Percentiles rank a stretch among this genome's conserved stretches.
Conservation (phyloP, 1,284 basidiomycete species). For the Cryptococcus sp. region DNA sequence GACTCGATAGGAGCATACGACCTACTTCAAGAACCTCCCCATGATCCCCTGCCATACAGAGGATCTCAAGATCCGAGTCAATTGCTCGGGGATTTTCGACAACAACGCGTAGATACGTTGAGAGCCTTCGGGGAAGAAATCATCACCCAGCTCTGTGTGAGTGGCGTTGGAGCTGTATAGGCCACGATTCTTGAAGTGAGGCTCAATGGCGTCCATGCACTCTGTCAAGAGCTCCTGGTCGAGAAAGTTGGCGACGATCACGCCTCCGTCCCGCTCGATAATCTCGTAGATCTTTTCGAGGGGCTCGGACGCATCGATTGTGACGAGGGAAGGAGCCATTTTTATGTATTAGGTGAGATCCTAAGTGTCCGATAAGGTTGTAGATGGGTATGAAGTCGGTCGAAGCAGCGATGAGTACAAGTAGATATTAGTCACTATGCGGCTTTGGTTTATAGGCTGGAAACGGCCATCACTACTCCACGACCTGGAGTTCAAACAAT, state of each 20-base stretch:
- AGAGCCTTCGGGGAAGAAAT: conserved; percentile 30
- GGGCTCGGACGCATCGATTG: conserved; percentile 24
- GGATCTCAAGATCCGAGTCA: conserved; percentile 20
- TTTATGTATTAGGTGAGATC: conserved; percentile 7
- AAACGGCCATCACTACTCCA: too few species aligned
- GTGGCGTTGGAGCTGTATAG: conserved; percentile 16
- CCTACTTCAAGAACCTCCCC: conserved; percentile 24
- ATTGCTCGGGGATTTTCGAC: conserved; percentile 16
- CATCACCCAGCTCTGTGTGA: conserved; percentile 23
- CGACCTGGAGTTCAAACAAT: too few species aligned
- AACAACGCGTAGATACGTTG: conserved; percentile 26
- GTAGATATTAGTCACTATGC: too few species aligned
- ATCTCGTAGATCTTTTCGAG: conserved; percentile 29
- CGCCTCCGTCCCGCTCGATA: conserved; percentile 26
- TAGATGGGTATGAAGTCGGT: too few species aligned
- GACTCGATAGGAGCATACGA: not conserved
- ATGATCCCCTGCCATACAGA: conserved; percentile 28
- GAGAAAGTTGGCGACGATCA: conserved; percentile 26
- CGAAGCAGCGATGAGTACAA: not conserved
- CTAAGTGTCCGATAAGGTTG: not conserved
- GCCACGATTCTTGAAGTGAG: conserved; percentile 14
- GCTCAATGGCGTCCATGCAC: conserved; percentile 22
- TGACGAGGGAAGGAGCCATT: conserved; percentile 17
- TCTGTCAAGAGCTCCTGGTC: conserved; percentile 21
- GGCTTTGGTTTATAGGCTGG: too few species aligned